Percentiles rank a stretch among this genome's conserved stretches.
Conservation (phyloP, 176 grass and related monocot species). For the Thalia dealbata region DNA sequence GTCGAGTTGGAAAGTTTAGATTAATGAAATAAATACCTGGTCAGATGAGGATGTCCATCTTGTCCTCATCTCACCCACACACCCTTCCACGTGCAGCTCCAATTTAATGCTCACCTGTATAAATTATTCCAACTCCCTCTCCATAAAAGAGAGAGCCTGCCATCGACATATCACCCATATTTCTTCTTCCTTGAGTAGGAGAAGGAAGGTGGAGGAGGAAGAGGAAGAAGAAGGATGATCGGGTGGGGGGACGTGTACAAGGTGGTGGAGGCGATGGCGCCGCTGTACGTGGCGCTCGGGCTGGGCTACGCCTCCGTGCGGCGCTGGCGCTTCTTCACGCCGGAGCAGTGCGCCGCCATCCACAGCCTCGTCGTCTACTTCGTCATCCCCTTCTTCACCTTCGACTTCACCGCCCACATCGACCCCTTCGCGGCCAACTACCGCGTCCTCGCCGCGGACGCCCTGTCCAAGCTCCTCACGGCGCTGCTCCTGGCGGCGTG, state of each 20-base stretch:
- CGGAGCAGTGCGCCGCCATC: conserved; percentile 66
- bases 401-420: conserved; percentile 58
- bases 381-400: conserved; percentile 79
- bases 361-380: conserved; percentile 80
- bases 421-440: conserved; percentile 63
- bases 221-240: conserved; percentile 37
- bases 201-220: neutral
- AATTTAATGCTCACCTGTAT: no score
- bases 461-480: conserved; percentile 47
- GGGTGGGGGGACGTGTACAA: conserved; percentile 71
- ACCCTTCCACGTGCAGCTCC: no score
- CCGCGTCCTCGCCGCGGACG: conserved; percentile 63
- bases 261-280: conserved; percentile 71
- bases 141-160: no score
- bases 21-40: no score
- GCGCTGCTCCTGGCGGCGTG: conserved; percentile 31
- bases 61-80: no score
- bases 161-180: no score
- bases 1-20: no score
- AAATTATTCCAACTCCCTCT: no score
- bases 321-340: conserved; percentile 79
- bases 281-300: conserved; percentile 70
- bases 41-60: no score
- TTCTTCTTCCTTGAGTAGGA: no score
- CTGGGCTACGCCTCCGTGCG: conserved; percentile 78